A percentile compares a stretch with the other conserved stretches of the same genome.
phyloP scores from a whole-genome alignment of 1,139 yeast genomes.

The Debaryomycetaceae sp. region DNA sequence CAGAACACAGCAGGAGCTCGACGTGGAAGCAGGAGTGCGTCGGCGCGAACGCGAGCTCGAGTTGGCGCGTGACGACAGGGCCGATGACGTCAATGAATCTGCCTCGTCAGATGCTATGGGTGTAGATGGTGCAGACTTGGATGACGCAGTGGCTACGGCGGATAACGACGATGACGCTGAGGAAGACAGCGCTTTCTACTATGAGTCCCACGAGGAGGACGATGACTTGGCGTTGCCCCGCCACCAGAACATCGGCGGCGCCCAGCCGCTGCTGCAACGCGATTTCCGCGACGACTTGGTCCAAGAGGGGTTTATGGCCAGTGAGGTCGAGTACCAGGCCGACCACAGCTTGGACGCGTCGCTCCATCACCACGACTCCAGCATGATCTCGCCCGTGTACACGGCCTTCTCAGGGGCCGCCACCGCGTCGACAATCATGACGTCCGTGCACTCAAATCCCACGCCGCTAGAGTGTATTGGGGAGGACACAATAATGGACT shows the following conservation, averaged over 20 bases:
- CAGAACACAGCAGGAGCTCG: slow-evolving; percentile 42
- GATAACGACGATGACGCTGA: slow-evolving; percentile 15
- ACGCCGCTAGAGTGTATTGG: not conserved
- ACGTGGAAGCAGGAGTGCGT: slow-evolving; percentile 14
- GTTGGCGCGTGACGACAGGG: slow-evolving; percentile 7
- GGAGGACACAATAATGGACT: not conserved
- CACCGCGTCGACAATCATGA: not conserved
- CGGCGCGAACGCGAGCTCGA: slow-evolving; percentile 7
- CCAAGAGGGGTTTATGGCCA: slow-evolving; percentile 41
- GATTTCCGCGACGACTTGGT: slow-evolving; percentile 6
- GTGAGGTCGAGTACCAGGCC: slow-evolving; percentile 45
- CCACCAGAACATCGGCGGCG: not conserved
- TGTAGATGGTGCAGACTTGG: slow-evolving; percentile 22
- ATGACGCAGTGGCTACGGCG: slow-evolving; percentile 38
- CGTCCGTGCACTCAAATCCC: not conserved
- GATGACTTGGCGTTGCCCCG: not conserved
- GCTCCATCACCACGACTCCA: not conserved
- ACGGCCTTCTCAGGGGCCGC: slow-evolving; percentile 10
- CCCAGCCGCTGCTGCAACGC: slow-evolving; percentile 1
- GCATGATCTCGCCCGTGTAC: slow-evolving; percentile 1
- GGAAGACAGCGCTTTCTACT: slow-evolving; percentile 1
- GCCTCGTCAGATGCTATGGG: slow-evolving; percentile 5
- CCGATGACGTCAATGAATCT: slow-evolving; percentile 8
- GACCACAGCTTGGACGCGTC: slow-evolving; percentile 30
- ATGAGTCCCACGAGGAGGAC: not conserved